Conservation (phyloP, 2,329 filamentous ascomycete species). For the Xylaria digitata region DNA sequence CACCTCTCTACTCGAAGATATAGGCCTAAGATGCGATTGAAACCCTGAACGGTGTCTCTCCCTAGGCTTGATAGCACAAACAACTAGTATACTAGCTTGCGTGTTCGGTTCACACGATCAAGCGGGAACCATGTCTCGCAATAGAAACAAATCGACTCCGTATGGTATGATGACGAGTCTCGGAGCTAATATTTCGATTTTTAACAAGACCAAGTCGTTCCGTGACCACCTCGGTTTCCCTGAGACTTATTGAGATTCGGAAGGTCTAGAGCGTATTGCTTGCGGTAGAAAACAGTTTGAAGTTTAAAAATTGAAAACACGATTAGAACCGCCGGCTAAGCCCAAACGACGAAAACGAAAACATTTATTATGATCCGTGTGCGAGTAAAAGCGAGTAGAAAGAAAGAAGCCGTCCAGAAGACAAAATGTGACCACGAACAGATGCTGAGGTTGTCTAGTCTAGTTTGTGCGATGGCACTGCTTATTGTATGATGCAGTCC, state of each 20-base stretch:
- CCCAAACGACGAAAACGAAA: conserved; percentile 44
- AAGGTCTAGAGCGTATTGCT: background rate
- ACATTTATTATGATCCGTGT: conserved; percentile 42
- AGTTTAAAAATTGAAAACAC: conserved; percentile 16
- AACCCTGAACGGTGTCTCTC: conserved; percentile 23
- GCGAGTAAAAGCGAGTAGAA: conserved; percentile 42
- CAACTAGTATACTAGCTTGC: conserved; percentile 23
- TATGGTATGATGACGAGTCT: conserved; percentile 37
- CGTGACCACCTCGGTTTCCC: conserved; percentile 27
- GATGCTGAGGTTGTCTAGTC: conserved; percentile 36
- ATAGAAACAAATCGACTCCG: conserved; percentile 26
- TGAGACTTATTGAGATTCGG: conserved; percentile 7
- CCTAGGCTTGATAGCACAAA: conserved; percentile 14
- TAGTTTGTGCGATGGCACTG: conserved; percentile 43
- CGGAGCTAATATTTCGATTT: conserved; percentile 37
- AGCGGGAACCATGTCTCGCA: conserved; percentile 30
- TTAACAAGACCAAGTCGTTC: conserved; percentile 38
- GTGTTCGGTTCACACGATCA: conserved; percentile 28
- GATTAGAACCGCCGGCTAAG: conserved; percentile 28
- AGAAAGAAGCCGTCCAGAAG: conserved; percentile 36
- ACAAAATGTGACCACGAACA: conserved; percentile 41
- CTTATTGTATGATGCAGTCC: conserved; percentile 37
- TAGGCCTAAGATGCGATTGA: conserved; percentile 29
- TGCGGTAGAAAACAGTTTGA: conserved; percentile 1
- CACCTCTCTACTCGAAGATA: conserved; percentile 29